Evolutionary conservation across 225 moss, liverwort and hornwort species (phyloP), one percentile per base, ranked within the genome.

Genomic region (Asterella californica): DNA sequence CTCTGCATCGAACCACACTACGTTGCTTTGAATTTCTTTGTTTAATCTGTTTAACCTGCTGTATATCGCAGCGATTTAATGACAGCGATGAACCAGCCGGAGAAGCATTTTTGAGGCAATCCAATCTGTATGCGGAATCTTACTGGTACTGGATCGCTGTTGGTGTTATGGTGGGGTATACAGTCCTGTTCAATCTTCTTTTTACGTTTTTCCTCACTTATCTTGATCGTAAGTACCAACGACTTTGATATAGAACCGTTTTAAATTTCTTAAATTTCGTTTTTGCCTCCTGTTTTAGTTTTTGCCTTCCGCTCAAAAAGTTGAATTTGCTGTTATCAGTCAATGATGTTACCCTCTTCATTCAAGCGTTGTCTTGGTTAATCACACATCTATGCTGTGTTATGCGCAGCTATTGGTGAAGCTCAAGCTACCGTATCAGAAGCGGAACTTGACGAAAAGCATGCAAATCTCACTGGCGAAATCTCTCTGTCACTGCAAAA

Each of bases 61-160:
- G 29, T 62, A 25, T 62, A 33, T 19, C n/a, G 63, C 63, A 66
- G 78, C 3, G 18, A 1, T 78, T 78, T 34, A 21, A 25, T 9
- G 48, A 65, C 27, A 29, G 64, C 11, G 48, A 64, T n/a, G 30
- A n/a, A 50, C 64, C 78, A 78, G 78, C 46, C 21, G 78, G 78
- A 32, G 29, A 1, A 29, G 2, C 3, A 2, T 85, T 72, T 48
- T 33, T 85, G 29, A 30, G 61, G 27, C n/a, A 5, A 19, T 0
- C 54, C 10, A 76, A 74, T 15, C 27, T 66, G 0, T 85, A 63
- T 59, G 32, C 78, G 10, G 42, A 81, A 3, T 18, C 9, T 9
- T 88, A 81, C 29, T 88, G 85, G 84, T 88, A 88, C 70, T 88
- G 87, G 87, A 82, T 88, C 32, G 79, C 79, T 55, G 73, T 83